phyloP scores from a whole-genome alignment of 805 yeast species.

The Trichomonascus vanleenenianus region DNA sequence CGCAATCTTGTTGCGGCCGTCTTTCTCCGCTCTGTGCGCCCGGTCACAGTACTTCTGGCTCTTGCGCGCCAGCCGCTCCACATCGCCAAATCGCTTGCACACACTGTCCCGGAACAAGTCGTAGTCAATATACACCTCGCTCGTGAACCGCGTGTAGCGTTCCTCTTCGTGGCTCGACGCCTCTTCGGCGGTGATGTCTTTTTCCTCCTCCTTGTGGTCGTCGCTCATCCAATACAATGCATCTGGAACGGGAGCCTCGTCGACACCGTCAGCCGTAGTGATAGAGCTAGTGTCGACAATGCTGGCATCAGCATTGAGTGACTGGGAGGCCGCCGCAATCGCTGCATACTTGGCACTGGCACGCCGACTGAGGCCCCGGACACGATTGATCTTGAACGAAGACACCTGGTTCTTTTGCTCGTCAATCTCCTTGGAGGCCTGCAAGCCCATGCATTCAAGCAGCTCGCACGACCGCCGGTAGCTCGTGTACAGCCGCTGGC shows the following conservation, averaged over 20 bases:
- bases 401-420: slow-evolving; percentile 34
- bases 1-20: slow-evolving; percentile 47
- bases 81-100: slow-evolving; percentile 74
- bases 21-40: slow-evolving; percentile 23
- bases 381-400: slow-evolving; percentile 43
- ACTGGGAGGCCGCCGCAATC: neutral
- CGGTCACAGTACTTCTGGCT: slow-evolving; percentile 46
- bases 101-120: slow-evolving; percentile 38
- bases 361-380: slow-evolving; percentile 48
- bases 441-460: slow-evolving; percentile 69
- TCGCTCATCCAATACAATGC: slow-evolving; percentile 43
- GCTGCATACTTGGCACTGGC: neutral
- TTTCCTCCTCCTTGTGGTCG: slow-evolving; percentile 17
- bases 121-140: slow-evolving; percentile 31
- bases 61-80: slow-evolving; percentile 81
- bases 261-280: neutral
- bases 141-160: slow-evolving; percentile 19
- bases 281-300: neutral
- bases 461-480: slow-evolving; percentile 41
- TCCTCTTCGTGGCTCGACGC: slow-evolving; percentile 5
- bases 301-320: slow-evolving; percentile 2
- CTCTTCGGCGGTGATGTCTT: neutral
- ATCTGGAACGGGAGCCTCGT: slow-evolving; percentile 11
- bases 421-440: slow-evolving; percentile 40
- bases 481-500: slow-evolving; percentile 31